Evolutionary conservation across 352 stramenopile genomes (phyloP), one percentile per base, ranked within the genome.

Genomic region (Phytophthora uliginosa): DNA sequence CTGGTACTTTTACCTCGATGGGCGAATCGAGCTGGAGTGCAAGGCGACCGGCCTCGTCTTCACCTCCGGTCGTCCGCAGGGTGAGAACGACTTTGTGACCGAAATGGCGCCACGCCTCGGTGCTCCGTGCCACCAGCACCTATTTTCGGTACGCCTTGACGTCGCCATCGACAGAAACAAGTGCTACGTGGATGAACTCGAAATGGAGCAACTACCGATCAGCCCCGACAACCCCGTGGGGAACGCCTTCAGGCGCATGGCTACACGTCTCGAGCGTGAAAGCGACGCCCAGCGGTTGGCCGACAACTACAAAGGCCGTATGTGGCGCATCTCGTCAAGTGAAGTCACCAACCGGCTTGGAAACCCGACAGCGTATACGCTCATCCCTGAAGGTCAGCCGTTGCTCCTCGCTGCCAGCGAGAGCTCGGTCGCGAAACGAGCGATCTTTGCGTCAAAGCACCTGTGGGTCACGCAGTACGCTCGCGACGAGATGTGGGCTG

Each of bases 31-130:
- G 61, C 86, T 92, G 33, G 83, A 95, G 64, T 89, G 88, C 71
- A 87, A 91, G 63, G 73, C 93, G 26, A 93, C 82, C 1, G 86
- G 87, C 20, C 81, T 94, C 55, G 75, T 95, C n/a, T 95, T 85
- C 50, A 92, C 87, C 1, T 94, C 90, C 31, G 77, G 86, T n/a
- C 72, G 76, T 0, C 85, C 82, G 0, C 66, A 79, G 12, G 82
- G 76, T 4, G 81, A 91, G 65, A 78, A 87, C 40, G 73, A 78
- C 22, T 82, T 69, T 33, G 79, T 59, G 22, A 78, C 71, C 47
- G 81, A 71, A 64, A 82, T 93, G 54, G 80, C 80, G 3, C 85
- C 83, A 3, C 78, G 77, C 10, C 84, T 95, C 2, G 86, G 88
- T 6, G 74, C 86, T 0, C 83, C 89, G n/a, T 77, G 85, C 36